Evolutionary conservation across 2,329 filamentous ascomycete species (phyloP).

Genomic region (Fusarium compactum): DNA sequence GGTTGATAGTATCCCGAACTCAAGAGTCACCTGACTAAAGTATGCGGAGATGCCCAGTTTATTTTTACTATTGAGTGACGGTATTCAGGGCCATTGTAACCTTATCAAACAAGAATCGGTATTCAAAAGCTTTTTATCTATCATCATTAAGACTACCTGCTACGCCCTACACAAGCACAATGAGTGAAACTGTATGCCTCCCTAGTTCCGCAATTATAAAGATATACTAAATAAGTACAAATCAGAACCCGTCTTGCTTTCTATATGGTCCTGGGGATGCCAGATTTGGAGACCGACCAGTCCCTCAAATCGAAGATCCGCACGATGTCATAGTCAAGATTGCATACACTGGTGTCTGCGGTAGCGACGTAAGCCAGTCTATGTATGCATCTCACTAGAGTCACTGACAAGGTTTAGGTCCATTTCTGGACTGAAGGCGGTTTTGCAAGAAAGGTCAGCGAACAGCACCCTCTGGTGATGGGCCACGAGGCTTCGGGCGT

Average conservation of each 20-base stretch:
- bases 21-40: conserved; percentile 12
- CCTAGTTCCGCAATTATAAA: neutral
- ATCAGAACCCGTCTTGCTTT: conserved; percentile 39
- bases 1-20: conserved; percentile 23
- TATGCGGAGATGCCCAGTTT: neutral
- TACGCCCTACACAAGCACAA: neutral
- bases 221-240: neutral
- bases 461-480: conserved; percentile 83
- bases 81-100: neutral
- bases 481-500: conserved; percentile 78
- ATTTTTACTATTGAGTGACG: neutral
- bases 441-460: conserved; percentile 81
- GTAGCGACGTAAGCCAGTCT: conserved; percentile 40
- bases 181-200: conserved; percentile 13
- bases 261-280: conserved; percentile 41
- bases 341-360: conserved; percentile 46
- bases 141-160: neutral
- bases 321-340: conserved; percentile 44
- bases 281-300: conserved; percentile 35
- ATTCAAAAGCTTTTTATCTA: neutral
- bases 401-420: conserved; percentile 61
- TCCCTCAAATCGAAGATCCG: conserved; percentile 43
- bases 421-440: conserved; percentile 88
- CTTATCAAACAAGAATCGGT: neutral
- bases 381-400: neutral